phyloP scores from a whole-genome alignment of 805 yeast genomes.

The Saccharomycopsis sp. region DNA sequence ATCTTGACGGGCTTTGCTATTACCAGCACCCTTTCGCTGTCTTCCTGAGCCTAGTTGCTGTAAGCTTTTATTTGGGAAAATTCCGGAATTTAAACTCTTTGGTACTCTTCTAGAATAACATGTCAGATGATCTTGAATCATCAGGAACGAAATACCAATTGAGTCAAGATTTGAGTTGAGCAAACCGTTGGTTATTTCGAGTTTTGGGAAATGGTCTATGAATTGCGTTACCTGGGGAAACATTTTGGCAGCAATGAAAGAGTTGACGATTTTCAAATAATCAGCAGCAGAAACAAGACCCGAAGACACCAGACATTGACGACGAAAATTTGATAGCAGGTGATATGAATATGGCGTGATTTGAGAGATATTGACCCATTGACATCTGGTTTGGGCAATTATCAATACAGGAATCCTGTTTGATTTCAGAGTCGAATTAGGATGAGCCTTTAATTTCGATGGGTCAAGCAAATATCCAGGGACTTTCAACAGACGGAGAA shows the following conservation, averaged over 20 bases:
- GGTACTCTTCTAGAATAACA: not conserved
- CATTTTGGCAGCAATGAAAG: not conserved
- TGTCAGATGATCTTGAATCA: not conserved
- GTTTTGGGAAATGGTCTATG: not conserved
- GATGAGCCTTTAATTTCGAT: not conserved
- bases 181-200: not conserved
- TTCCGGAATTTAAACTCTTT: not conserved
- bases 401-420: not conserved
- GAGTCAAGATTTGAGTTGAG: not conserved
- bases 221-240: not conserved
- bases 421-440: not conserved
- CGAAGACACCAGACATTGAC: not conserved
- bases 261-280: not conserved
- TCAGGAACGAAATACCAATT: not conserved
- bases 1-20: not conserved
- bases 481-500: not conserved
- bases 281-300: not conserved
- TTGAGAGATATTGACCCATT: not conserved
- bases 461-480: not conserved
- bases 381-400: not conserved
- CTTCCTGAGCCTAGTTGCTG: not conserved
- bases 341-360: not conserved
- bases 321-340: not conserved
- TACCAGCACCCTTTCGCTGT: not conserved
- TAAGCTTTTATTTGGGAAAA: not conserved